Percentiles rank a stretch among this genome's conserved stretches.
Evolutionary conservation across 495 filamentous ascomycete species (phyloP).

Genomic region (Xylaria sp.): DNA sequence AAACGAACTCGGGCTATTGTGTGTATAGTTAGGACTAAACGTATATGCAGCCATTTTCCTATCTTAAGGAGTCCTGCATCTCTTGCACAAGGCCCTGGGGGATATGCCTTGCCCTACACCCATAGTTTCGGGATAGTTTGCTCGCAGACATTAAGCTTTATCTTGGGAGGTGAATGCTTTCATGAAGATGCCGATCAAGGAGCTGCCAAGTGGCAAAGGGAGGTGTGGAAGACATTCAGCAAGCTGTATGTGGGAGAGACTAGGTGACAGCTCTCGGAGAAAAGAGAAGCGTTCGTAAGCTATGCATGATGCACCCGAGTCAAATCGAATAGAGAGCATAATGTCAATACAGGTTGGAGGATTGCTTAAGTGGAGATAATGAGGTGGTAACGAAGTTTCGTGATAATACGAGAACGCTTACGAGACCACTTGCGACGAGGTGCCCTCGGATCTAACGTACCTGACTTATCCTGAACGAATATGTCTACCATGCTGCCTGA

Average conservation of each 20-base stretch:
- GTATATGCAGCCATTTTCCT: conserved; percentile 6
- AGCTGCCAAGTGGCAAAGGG: neutral
- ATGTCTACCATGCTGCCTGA: conserved; percentile 9
- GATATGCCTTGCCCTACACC: conserved; percentile 13
- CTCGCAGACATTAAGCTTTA: neutral
- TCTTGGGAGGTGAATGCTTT: neutral
- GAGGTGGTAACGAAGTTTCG: conserved; percentile 13
- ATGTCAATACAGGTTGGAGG: neutral
- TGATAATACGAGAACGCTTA: conserved; percentile 25
- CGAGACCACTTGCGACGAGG: neutral
- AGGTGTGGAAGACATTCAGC: neutral
- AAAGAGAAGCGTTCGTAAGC: conserved; percentile 6
- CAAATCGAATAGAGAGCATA: neutral
- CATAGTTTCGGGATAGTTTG: conserved; percentile 1
- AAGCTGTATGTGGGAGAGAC: neutral
- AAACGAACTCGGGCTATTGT: conserved; percentile 5
- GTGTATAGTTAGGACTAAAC: neutral
- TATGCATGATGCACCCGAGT: conserved; percentile 6
- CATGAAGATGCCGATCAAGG: neutral
- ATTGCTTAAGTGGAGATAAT: conserved; percentile 3
- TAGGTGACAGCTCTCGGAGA: neutral
- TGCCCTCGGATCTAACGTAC: neutral
- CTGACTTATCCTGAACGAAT: neutral
- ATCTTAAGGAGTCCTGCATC: conserved; percentile 2
- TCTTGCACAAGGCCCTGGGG: neutral